Evolutionary conservation across 768 basidiomycete species (phyloP).

Genomic region (Clitopilus hobsonii): DNA sequence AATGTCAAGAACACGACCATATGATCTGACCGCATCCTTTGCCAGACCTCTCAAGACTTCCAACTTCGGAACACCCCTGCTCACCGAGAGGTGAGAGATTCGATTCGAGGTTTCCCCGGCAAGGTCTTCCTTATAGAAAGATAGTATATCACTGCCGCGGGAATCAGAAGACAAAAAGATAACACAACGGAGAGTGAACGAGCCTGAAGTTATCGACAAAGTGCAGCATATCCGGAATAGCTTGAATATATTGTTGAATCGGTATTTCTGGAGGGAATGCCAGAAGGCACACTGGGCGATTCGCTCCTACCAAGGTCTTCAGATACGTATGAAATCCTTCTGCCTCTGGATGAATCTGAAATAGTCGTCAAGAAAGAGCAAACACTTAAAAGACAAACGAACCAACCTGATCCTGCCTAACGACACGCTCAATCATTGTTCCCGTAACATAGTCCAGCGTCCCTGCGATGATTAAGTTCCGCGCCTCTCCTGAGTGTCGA

Average conservation of each 20-base stretch:
- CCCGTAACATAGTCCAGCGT: not conserved
- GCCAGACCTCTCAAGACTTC: not conserved
- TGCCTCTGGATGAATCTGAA: not conserved
- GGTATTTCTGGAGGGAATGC: not conserved
- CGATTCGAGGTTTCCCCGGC: not conserved
- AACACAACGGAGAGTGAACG: not conserved
- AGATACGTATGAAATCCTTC: not conserved
- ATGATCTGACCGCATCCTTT: not conserved
- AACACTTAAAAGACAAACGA: not conserved
- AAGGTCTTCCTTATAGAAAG: not conserved
- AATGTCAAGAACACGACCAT: not conserved
- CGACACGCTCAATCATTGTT: not conserved
- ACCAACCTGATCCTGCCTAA: not conserved
- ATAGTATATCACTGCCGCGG: not conserved
- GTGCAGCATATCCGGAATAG: not conserved
- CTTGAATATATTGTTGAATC: not conserved
- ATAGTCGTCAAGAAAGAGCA: not conserved
- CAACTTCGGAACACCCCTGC: not conserved
- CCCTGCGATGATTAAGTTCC: not conserved
- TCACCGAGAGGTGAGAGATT: not conserved
- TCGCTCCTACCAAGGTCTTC: not conserved
- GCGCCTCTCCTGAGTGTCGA: not conserved
- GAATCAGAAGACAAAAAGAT: not conserved
- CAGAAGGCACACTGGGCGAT: not conserved
- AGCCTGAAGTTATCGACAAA: not conserved